Evolutionary conservation across 2,329 filamentous ascomycete species (phyloP).

Genomic region (Colletotrichum lini): DNA sequence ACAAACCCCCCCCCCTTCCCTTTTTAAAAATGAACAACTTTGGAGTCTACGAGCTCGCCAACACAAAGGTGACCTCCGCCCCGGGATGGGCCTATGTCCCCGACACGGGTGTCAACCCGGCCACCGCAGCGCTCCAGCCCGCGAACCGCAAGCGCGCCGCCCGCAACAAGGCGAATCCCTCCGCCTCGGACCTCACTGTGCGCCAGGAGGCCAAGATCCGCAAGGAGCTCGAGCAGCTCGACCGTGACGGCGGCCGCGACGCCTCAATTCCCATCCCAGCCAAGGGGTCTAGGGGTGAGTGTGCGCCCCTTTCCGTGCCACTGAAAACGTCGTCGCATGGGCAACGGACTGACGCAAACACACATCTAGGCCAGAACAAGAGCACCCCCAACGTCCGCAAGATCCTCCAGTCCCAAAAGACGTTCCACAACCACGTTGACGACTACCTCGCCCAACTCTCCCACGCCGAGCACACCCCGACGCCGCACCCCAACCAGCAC

Average conservation of each 20-base stretch:
- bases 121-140: conserved; percentile 65
- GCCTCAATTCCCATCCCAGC: conserved; percentile 78
- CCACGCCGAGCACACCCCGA: conserved; percentile 56
- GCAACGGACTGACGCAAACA: conserved; percentile 5
- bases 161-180: conserved; percentile 68
- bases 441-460: conserved; percentile 79
- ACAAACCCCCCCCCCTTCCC: neutral
- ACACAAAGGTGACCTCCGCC: conserved; percentile 76
- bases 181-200: conserved; percentile 79
- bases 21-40: conserved; percentile 71
- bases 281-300: conserved; percentile 62
- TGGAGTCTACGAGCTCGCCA: conserved; percentile 87
- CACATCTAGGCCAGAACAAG: conserved; percentile 61
- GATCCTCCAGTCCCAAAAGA: conserved; percentile 85
- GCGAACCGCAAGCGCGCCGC: conserved; percentile 80
- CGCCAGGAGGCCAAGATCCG: conserved; percentile 86
- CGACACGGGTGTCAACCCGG: conserved; percentile 75
- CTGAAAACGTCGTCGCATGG: neutral
- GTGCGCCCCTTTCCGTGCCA: neutral
- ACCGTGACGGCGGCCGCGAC: conserved; percentile 83
- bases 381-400: conserved; percentile 80
- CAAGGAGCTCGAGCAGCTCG: conserved; percentile 85
- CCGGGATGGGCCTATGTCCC: conserved; percentile 96
- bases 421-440: conserved; percentile 85
- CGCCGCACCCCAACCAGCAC: conserved; percentile 47